Evolutionary conservation across 768 basidiomycete species (phyloP).

Genomic region (Naganishia onofrii): DNA sequence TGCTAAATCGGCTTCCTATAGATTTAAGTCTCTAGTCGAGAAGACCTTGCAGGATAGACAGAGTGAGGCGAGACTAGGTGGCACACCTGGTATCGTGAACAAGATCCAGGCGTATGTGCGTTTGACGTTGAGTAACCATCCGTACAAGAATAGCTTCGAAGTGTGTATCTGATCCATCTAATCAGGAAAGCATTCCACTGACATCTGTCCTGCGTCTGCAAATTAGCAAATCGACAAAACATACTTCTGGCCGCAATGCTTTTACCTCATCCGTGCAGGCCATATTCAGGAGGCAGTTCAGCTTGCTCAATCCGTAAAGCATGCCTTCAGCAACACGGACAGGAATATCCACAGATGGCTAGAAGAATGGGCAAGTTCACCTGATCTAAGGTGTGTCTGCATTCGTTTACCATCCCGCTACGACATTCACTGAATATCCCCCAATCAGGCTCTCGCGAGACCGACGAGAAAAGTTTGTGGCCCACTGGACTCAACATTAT

Average conservation of each 20-base stretch:
- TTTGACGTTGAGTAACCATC: slow-evolving; percentile 71
- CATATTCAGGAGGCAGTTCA: slow-evolving; percentile 75
- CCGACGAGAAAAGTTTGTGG: slow-evolving; percentile 63
- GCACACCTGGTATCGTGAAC: slow-evolving; percentile 84
- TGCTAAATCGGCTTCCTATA: background rate
- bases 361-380: slow-evolving; percentile 2
- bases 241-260: slow-evolving; percentile 91
- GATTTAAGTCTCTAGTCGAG: slow-evolving; percentile 57
- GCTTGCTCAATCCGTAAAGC: slow-evolving; percentile 68
- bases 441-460: slow-evolving; percentile 46
- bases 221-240: slow-evolving; percentile 74
- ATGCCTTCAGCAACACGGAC: slow-evolving; percentile 67
- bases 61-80: slow-evolving; percentile 80
- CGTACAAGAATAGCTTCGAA: slow-evolving; percentile 85
- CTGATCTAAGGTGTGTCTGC: background rate
- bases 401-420: background rate
- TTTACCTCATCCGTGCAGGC: slow-evolving; percentile 84
- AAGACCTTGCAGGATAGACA: slow-evolving; percentile 76
- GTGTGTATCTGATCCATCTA: slow-evolving; percentile 54
- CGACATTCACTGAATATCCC: background rate
- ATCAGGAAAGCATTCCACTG: background rate
- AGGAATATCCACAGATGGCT: slow-evolving; percentile 53
- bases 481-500: slow-evolving; percentile 58
- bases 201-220: background rate
- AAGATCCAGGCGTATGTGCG: slow-evolving; percentile 83